These are phyloP conservation scores for Aaosphaeria arxii DNA, from an alignment of 2,329 filamentous ascomycete species.

Conservation along the genomic window DNA sequence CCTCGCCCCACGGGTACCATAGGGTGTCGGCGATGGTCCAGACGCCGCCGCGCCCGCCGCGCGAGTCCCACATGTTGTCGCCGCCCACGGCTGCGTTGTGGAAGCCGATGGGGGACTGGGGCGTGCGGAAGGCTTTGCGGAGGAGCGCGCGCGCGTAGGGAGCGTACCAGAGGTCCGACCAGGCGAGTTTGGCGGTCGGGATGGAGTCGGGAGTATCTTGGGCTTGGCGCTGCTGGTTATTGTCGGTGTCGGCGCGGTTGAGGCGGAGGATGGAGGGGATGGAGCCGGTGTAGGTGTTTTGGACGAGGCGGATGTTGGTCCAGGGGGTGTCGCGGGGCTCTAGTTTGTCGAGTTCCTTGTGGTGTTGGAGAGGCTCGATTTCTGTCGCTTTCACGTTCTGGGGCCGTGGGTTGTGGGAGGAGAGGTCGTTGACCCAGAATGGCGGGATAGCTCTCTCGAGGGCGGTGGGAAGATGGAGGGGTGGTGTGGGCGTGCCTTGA, in stretches of 20 bases:
- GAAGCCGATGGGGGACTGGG: constrained; percentile 42
- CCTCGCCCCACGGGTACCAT: constrained; percentile 50
- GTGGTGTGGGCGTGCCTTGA: constrained; percentile 19
- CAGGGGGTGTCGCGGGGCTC: constrained; percentile 43
- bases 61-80: constrained; percentile 47
- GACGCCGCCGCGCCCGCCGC: constrained; percentile 52
- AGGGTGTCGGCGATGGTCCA: constrained; percentile 49
- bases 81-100: constrained; percentile 46
- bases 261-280: constrained; percentile 46
- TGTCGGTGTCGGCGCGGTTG: constrained; percentile 5
- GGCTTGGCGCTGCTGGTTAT: neutral
- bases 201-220: constrained; percentile 4
- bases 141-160: constrained; percentile 49
- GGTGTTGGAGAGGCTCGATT: constrained; percentile 26
- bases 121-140: constrained; percentile 46
- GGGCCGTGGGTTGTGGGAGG: constrained; percentile 21
- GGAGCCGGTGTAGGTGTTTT: constrained; percentile 48
- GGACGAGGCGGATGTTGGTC: constrained; percentile 43
- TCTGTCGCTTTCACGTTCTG: constrained; percentile 23
- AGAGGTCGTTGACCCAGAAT: constrained; percentile 27
- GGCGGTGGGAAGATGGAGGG: constrained; percentile 40
- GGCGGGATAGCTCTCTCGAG: constrained; percentile 24
- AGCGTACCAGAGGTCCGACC: constrained; percentile 50
- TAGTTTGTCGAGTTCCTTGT: constrained; percentile 39
- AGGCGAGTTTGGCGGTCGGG: constrained; percentile 27